Conservation (phyloP, 106 monocot species). For the Dactylorhiza incarnata region DNA sequence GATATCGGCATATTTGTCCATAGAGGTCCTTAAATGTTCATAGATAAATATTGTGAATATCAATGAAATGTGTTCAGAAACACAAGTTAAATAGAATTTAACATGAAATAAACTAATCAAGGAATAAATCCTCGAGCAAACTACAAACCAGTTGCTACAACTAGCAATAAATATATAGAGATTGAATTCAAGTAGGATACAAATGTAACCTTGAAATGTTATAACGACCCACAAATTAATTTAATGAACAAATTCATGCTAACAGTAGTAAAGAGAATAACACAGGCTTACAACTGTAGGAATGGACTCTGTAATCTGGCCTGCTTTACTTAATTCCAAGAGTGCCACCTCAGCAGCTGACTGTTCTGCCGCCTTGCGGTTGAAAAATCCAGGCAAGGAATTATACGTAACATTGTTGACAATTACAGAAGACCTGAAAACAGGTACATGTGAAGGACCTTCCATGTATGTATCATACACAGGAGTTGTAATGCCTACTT, state of each 20-base stretch:
- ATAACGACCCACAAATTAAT: not conserved
- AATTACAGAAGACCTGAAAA: slow-evolving; percentile 79
- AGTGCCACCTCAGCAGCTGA: slow-evolving; percentile 93
- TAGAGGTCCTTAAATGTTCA: not conserved
- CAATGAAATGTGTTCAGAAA: not conserved
- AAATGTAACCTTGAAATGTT: not conserved
- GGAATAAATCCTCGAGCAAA: not conserved
- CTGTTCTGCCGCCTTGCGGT: slow-evolving; percentile 83
- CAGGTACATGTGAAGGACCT: slow-evolving; percentile 88
- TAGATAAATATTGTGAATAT: not conserved
- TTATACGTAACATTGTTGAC: slow-evolving; percentile 65
- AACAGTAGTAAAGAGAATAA: not conserved
- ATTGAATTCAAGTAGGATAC: not conserved
- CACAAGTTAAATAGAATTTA: not conserved
- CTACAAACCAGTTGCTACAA: not conserved
- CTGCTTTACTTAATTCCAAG: slow-evolving; percentile 55
- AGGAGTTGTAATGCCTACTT: slow-evolving; percentile 61
- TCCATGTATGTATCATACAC: slow-evolving; percentile 82
- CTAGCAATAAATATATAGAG: not conserved
- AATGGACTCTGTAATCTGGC: slow-evolving; percentile 30
- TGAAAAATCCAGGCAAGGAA: slow-evolving; percentile 83
- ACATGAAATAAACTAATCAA: not conserved
- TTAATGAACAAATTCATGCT: not conserved
- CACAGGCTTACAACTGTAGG: slow-evolving; percentile 62
- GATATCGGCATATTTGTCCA: not conserved